Evolutionary conservation across 352 stramenopile species (phyloP), one percentile per base, ranked within the genome.

Genomic region (Phytophthora quininea): DNA sequence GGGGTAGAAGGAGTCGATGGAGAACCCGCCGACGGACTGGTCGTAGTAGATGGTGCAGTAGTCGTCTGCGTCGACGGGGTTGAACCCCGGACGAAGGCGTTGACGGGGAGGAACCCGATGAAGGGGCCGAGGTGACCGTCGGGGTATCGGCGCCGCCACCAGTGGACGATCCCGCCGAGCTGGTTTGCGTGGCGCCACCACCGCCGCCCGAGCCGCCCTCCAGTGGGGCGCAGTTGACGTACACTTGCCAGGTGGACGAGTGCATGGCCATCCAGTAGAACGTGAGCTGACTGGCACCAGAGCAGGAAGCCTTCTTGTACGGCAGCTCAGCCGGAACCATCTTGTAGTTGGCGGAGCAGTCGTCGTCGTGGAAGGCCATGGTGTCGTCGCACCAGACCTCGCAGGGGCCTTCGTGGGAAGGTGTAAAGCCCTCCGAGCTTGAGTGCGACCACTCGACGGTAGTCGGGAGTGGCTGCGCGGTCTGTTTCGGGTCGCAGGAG

Each of bases 371-470:
- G 43, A 67, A 71, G 12, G 69, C 71, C 24, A 51, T 58, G 9
- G 43, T 65, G 42, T 71, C 60, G 51, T 79, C 67, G 53, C 71
- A 79, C 67, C 71, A 79, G 47, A 74, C 35, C 51, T 79, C 71
- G 19, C 71, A 79, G 12, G 71, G 62, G 27, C 71, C 71, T 46
- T 76, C 67, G 57, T 75, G 62, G 8, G 62, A 68, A 37, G 63
- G 5, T 46, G 63, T 69, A 49, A 74, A 65, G 2, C 60, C 59
- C 11, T 72, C 54, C 3, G 27, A 49, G 11, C 52, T 45, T 14
- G 63, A 62, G 37, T 64, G 64, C 0, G 57, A 52, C 60, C 66
- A 73, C 48, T 63, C 63, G 6, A 74, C 46, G 7, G 56, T 58
- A 12, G 40, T 45, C 1, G 54, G 57, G 6, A 69, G 37, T 10